A percentile compares a stretch with the other conserved stretches of the same genome.
These are phyloP conservation scores for Mycosphaerella arachidis DNA, from an alignment of 2,329 filamentous ascomycete species.

Conservation along the genomic window DNA sequence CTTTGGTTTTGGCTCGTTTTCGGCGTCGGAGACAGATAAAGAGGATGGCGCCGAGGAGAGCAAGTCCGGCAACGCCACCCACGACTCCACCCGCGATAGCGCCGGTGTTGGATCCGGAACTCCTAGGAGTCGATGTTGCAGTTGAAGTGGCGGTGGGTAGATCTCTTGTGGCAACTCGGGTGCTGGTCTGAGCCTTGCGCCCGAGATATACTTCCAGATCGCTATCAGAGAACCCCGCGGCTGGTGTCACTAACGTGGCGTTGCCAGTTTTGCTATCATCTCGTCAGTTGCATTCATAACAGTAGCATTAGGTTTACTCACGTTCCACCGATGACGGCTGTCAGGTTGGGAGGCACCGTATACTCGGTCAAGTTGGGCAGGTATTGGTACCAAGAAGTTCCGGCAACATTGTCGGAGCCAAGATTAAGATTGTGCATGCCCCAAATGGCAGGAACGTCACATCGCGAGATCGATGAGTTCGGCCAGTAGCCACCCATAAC, in stretches of 20 bases:
- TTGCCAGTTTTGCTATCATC: constrained; percentile 43
- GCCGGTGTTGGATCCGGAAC: constrained; percentile 26
- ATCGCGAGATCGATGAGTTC: constrained; percentile 43
- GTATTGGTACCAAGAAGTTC: constrained; percentile 47
- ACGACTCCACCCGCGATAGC: constrained; percentile 40
- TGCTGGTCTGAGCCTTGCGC: constrained; percentile 44
- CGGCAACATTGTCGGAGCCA: constrained; percentile 41
- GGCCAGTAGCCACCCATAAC: constrained; percentile 60
- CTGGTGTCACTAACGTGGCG: constrained; percentile 51
- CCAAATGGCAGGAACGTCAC: constrained; percentile 46
- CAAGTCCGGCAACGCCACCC: constrained; percentile 35
- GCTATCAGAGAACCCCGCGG: constrained; percentile 46
- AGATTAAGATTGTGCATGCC: constrained; percentile 51
- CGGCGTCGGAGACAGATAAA: constrained; percentile 36
- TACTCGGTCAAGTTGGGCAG: constrained; percentile 46
- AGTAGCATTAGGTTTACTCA: constrained; percentile 7
- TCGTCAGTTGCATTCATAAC: constrained; percentile 1
- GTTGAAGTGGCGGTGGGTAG: constrained; percentile 31
- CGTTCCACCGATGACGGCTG: constrained; percentile 47
- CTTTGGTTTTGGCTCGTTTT: constrained; percentile 25
- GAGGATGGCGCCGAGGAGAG: constrained; percentile 26
- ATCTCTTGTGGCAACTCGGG: constrained; percentile 50
- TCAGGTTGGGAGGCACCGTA: constrained; percentile 46
- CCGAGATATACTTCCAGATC: constrained; percentile 54
- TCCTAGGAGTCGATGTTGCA: constrained; percentile 11